Base-by-base conservation (phyloP, 306 rosid species). In the Quercus rubra region DNA sequence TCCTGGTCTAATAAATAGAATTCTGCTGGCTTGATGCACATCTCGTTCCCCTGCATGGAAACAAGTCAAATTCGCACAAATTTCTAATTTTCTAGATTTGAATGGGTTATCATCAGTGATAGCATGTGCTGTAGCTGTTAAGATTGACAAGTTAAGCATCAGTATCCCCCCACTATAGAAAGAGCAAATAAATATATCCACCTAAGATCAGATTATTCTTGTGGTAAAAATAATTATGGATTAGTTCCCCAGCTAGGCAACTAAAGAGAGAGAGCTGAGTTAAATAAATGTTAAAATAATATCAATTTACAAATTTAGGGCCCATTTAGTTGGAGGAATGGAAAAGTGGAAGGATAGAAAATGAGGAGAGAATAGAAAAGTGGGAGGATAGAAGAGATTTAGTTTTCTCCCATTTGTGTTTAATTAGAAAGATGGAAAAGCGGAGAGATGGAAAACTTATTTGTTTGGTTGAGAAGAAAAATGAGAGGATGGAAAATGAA, bases 1-100 rank as follows among this genome's bases (percentile, higher is more conserved):
- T 95, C 98, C 84, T 92, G 98, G 74, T 95, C 98, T 51, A 88
- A 91, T 74, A 95, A 82, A 85, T 95, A 95, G 86, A 95, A 92
- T 28, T 95, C 98, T 6, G 98, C 97, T 25, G 98, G 92, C 85
- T 92, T 92, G 57, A 92, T 95, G 78, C 95, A 92, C 92, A 91
- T 90, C 85, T 95, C 99, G 49, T 87, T 95, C 73, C 99, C 98
- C 99, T 95, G 94, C 84, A 86, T 13, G 46, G 55, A n/a, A 79
- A 79, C 33, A 74, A 9, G 71, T 61, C 56, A n/a, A 57, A 33
- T 49, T 49, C 66, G 74, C 25, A 35, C 23, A 19, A 20, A 68
- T 69, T 74, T n/a, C 73, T 55, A 64, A 78, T 67, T 35, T 31
- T 19, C 72, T 35, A 9, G 7, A 33, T 18, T 9, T 12, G 10